A percentile compares a stretch with the other conserved stretches of the same genome.
These are phyloP conservation scores for Leptographium flavum DNA, from an alignment of 2,329 filamentous ascomycete species.

Conservation along the genomic window DNA sequence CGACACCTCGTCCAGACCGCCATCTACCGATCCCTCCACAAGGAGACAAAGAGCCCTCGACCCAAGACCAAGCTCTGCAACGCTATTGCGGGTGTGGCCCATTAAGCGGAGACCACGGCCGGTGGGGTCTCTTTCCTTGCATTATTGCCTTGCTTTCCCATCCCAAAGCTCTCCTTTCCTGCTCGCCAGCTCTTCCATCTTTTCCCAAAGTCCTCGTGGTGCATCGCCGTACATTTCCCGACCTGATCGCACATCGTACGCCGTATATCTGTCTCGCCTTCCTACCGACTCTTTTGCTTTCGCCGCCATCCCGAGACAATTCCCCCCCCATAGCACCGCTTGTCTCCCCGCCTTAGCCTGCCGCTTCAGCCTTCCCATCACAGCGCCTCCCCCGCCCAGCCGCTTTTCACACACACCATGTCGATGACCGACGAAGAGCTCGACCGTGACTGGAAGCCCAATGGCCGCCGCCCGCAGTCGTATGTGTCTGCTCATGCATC, in stretches of 20 bases:
- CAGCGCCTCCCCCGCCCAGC: not conserved
- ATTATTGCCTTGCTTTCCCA: not conserved
- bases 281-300: not conserved
- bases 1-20: not conserved
- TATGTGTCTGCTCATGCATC: constrained; percentile 34
- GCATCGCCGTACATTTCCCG: too few species aligned
- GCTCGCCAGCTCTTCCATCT: not conserved
- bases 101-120: not conserved
- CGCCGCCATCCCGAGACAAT: not conserved
- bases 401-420: not conserved
- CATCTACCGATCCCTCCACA: not conserved
- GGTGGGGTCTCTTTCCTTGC: not conserved
- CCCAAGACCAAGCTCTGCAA: not conserved
- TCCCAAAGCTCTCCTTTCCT: not conserved
- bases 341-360: not conserved
- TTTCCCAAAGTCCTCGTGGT: too few species aligned
- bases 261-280: too few species aligned
- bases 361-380: not conserved
- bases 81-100: not conserved
- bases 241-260: too few species aligned
- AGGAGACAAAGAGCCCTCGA: too few species aligned
- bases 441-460: constrained; percentile 70
- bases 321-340: not conserved
- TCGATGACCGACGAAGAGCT: constrained; percentile 49
- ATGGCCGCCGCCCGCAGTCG: constrained; percentile 66